Evolutionary conservation across 1,139 yeast genomes (phyloP), one percentile per base, ranked within the genome.

Genomic region (Geotrichum reessii): DNA sequence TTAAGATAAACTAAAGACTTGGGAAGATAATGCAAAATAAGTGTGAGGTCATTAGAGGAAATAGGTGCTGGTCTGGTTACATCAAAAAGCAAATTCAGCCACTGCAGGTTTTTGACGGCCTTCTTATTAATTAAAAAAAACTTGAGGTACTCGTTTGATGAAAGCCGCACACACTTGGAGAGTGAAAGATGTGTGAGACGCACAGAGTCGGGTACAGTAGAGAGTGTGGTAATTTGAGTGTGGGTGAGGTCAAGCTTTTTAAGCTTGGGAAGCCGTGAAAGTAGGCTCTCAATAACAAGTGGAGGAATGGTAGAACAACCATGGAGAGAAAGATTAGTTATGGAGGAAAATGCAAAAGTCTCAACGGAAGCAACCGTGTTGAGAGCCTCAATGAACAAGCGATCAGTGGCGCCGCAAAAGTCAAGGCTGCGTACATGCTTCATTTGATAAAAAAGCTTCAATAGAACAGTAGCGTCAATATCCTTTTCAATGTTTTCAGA

Each of bases 401-500:
- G 77, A 55, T 88, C 86, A 12, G 90, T 84, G 48, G 96, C 89
- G 1, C 97, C 97, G 71, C 97, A 91, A 65, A 91, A 89, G 73
- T 91, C 97, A 25, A 91, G 75, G 0, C 44, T 37, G 44, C 44
- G 44, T 19, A 37, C 17, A 19, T 37, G 44, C 44, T 37, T 37
- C 44, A 37, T 37, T 17, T 37, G 44, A 37, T 37, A 37, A 63
- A 86, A 84, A 67, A 92, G 83, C 53, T 86, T 56, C 4, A 27
- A 19, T 44, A 56, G 19, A 9, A 56, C 58, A 17, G 78, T 73
- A 0, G 76, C 77, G 68, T 87, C 89, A 68, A 92, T 76, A 71
- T 92, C 97, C 68, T 82, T 88, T 71, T 91, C 96, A 61, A 91
- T 87, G 66, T 87, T 87, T 71, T 91, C 97, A 63, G 87, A 82